These are phyloP conservation scores for Asterella californica DNA, from an alignment of 225 moss, liverwort and hornwort species.

Conservation along the genomic window DNA sequence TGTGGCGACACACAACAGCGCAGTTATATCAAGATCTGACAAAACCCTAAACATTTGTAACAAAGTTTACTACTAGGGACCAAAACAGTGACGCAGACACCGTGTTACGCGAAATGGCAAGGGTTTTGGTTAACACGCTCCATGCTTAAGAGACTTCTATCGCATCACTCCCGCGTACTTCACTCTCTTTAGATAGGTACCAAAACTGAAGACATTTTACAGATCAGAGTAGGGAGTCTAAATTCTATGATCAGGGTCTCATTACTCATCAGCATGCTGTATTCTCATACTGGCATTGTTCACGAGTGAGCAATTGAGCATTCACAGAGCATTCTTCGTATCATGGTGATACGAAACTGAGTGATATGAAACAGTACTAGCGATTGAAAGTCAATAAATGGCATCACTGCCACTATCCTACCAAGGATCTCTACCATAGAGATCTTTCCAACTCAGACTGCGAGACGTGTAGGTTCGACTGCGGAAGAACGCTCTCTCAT, in stretches of 20 bases:
- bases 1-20: background rate
- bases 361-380: slow-evolving; percentile 4
- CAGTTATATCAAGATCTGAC: background rate
- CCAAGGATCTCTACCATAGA: background rate
- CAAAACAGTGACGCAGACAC: background rate
- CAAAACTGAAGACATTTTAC: background rate
- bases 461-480: background rate
- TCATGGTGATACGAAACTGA: background rate
- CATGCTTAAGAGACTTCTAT: background rate
- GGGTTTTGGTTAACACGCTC: background rate
- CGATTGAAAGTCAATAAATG: too few relatives aligned
- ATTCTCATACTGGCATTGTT: background rate
- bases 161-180: background rate
- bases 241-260: background rate
- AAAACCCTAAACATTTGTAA: background rate
- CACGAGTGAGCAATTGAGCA: too few relatives aligned
- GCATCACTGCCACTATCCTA: background rate
- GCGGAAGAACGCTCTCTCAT: background rate
- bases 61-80: background rate
- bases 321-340: too few relatives aligned
- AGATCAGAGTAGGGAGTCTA: background rate
- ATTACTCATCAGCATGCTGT: background rate
- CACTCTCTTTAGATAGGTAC: background rate
- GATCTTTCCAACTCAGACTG: background rate
- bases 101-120: background rate